These are phyloP conservation scores for Cyberlindnera lachancei DNA, from an alignment of 805 yeast species.

Conservation along the genomic window DNA sequence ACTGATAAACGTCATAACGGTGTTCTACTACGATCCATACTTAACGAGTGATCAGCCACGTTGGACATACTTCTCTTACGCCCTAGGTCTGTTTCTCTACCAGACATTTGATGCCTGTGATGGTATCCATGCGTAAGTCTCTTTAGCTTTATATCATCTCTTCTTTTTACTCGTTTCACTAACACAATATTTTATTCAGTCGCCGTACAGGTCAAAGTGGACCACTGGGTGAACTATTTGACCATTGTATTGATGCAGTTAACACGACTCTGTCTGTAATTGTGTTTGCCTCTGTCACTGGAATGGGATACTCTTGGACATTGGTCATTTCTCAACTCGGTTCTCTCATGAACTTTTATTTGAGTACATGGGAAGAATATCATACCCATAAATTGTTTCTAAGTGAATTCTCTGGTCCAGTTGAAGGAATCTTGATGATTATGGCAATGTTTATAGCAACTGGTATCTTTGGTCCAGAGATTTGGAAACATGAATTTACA, in stretches of 20 bases:
- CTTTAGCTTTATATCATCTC: background rate
- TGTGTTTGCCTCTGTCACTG: conserved; percentile 68
- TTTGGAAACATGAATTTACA: conserved; percentile 49
- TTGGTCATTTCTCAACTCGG: conserved; percentile 63
- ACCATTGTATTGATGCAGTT: conserved; percentile 72
- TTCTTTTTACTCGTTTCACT: background rate
- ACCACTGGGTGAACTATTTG: conserved; percentile 91
- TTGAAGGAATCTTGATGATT: conserved; percentile 79
- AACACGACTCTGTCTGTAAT: conserved; percentile 77
- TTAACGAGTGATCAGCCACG: conserved; percentile 53
- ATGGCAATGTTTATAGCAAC: conserved; percentile 48
- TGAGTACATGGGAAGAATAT: conserved; percentile 94
- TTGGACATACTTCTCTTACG: conserved; percentile 74
- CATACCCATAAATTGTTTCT: conserved; percentile 79
- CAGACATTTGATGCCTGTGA: conserved; percentile 97
- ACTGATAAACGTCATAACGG: conserved; percentile 51
- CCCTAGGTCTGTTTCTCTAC: conserved; percentile 77
- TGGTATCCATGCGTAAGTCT: conserved; percentile 69
- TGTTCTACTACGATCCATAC: conserved; percentile 67
- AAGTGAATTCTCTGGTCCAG: conserved; percentile 85
- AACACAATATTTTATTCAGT: conserved; percentile 1
- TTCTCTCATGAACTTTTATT: conserved; percentile 70
- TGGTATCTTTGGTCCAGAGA: conserved; percentile 59
- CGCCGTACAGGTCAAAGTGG: conserved; percentile 93
- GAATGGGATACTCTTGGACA: conserved; percentile 62